Evolutionary conservation across 805 yeast genomes (phyloP).

Genomic region (Kazachstania bromeliacearum): DNA sequence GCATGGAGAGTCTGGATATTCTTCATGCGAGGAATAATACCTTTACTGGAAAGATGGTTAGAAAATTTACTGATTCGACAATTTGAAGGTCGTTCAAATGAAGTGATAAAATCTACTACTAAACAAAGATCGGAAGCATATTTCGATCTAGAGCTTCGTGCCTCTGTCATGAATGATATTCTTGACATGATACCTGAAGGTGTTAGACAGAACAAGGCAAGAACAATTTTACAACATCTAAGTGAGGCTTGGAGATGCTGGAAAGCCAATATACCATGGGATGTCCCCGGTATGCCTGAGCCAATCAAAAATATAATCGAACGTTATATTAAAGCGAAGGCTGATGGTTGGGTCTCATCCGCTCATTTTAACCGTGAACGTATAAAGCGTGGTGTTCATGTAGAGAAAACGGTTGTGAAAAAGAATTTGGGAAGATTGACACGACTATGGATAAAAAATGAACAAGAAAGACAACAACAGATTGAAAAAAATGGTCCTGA

Average conservation of each 20-base stretch:
- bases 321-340: constrained; percentile 86
- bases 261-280: constrained; percentile 98
- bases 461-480: constrained; percentile 77
- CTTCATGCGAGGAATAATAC: constrained; percentile 84
- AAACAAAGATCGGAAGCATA: constrained; percentile 94
- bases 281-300: constrained; percentile 90
- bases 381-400: constrained; percentile 79
- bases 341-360: constrained; percentile 92
- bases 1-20: constrained; percentile 96
- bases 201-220: constrained; percentile 74
- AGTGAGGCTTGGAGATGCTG: constrained; percentile 99
- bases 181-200: constrained; percentile 97
- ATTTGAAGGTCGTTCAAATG: constrained; percentile 92
- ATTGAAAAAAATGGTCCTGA: constrained; percentile 83
- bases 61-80: constrained; percentile 87
- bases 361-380: constrained; percentile 90
- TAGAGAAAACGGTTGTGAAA: constrained; percentile 88
- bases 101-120: constrained; percentile 86
- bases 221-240: constrained; percentile 81
- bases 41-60: constrained; percentile 88
- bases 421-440: constrained; percentile 90
- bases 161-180: constrained; percentile 91
- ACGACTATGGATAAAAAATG: constrained; percentile 83
- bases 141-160: constrained; percentile 85
- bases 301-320: constrained; percentile 82